Conservation (phyloP, 371 early-diverging fungal species). For the Umbelopsis sp. region DNA sequence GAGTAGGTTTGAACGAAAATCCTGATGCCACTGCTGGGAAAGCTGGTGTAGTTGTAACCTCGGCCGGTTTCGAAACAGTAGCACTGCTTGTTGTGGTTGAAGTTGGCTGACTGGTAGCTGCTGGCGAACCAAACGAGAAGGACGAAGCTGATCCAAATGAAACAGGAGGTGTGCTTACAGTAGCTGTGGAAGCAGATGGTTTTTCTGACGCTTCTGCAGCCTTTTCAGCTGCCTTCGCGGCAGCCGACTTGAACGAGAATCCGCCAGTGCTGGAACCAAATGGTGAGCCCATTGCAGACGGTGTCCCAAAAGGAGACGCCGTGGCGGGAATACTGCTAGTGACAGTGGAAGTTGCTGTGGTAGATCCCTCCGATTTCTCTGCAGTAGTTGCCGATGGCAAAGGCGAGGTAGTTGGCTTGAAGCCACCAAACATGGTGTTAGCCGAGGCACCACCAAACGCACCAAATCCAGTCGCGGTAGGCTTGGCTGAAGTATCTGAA, state of each 20-base stretch:
- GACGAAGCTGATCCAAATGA: slow-evolving; percentile 21
- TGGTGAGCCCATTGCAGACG: background rate
- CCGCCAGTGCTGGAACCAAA: background rate
- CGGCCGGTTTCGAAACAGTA: background rate
- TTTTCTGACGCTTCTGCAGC: slow-evolving; percentile 12
- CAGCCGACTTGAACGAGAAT: background rate
- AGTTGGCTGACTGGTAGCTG: background rate
- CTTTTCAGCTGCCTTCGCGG: slow-evolving; percentile 10
- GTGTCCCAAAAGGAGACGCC: background rate
- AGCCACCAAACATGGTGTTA: background rate
- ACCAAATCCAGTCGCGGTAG: slow-evolving; percentile 15
- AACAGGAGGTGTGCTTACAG: slow-evolving; percentile 19
- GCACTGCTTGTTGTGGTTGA: background rate
- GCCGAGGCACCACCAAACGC: too few relatives aligned
- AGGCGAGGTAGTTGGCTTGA: background rate
- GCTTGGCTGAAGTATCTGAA: background rate
- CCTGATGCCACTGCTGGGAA: slow-evolving; percentile 6
- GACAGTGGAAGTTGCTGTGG: background rate
- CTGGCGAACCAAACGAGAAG: background rate
- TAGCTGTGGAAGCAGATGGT: slow-evolving; percentile 5
- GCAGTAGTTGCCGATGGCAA: too few relatives aligned
- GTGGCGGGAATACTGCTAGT: background rate
- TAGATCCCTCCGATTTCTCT: background rate
- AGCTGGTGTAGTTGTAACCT: slow-evolving; percentile 10
- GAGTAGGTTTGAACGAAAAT: background rate